Percentiles rank a stretch among this genome's conserved stretches.
These are phyloP conservation scores for Myxozyma udenii DNA, from an alignment of 805 yeast species.

Conservation along the genomic window DNA sequence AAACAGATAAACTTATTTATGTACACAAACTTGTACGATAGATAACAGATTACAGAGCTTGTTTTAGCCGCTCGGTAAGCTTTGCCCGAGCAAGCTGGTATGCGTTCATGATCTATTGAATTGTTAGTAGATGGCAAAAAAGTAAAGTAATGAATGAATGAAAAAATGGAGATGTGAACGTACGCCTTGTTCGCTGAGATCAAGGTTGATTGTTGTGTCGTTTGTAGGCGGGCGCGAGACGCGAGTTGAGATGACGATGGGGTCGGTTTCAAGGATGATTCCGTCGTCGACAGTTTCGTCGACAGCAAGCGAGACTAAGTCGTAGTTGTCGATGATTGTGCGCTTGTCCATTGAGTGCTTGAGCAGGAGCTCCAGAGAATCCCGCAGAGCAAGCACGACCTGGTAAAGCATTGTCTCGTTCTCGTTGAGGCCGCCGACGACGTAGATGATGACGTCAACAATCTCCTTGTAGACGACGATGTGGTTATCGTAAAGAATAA, in stretches of 20 bases:
- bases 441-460: constrained; percentile 67
- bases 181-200: constrained; percentile 48
- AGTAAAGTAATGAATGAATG: neutral
- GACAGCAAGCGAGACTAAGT: constrained; percentile 76
- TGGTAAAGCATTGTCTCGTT: constrained; percentile 79
- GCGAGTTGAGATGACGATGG: constrained; percentile 80
- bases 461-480: constrained; percentile 83
- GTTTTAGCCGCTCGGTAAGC: constrained; percentile 28
- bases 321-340: constrained; percentile 76
- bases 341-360: constrained; percentile 69
- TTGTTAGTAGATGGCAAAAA: constrained; percentile 2
- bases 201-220: constrained; percentile 49
- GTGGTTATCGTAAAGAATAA: constrained; percentile 72
- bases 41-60: constrained; percentile 18
- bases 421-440: constrained; percentile 74
- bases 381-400: constrained; percentile 71
- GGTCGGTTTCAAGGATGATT: constrained; percentile 83
- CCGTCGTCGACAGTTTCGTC: constrained; percentile 96
- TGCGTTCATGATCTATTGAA: constrained; percentile 25
- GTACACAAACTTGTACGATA: too few relatives aligned
- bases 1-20: neutral
- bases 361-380: constrained; percentile 74
- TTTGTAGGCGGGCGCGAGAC: constrained; percentile 82
- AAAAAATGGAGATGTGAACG: constrained; percentile 30
- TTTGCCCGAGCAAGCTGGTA: constrained; percentile 27